Evolutionary conservation across 2,329 filamentous ascomycete species (phyloP).

Genomic region (Zymoseptoria tritici): DNA sequence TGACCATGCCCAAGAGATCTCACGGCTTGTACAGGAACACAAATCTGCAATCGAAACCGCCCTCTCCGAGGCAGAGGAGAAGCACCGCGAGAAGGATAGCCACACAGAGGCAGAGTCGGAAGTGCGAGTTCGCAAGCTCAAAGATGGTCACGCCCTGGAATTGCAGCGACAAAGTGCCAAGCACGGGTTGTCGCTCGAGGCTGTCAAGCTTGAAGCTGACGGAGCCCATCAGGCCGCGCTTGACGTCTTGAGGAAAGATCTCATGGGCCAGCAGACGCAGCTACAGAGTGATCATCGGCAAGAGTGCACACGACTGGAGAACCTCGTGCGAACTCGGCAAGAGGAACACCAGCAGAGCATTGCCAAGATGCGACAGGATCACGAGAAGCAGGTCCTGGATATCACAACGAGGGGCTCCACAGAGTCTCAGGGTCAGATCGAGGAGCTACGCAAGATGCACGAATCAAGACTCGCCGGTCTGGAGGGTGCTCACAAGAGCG

Average conservation of each 20-base stretch:
- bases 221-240: background rate
- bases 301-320: background rate
- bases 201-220: background rate
- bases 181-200: background rate
- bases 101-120: background rate
- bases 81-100: background rate
- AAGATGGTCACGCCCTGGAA: background rate
- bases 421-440: background rate
- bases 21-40: background rate
- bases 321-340: conserved; percentile 4
- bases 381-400: conserved; percentile 1
- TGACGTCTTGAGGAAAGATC: background rate
- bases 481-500: conserved; percentile 1
- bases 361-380: background rate
- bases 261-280: background rate
- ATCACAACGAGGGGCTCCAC: background rate
- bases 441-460: background rate
- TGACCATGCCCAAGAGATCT: background rate
- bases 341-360: conserved; percentile 1
- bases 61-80: background rate
- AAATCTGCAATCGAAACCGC: background rate
- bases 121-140: background rate
- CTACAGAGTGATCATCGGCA: background rate
- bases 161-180: background rate
- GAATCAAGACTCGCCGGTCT: conserved; percentile 1